Percentiles rank a stretch among this genome's conserved stretches.
phyloP scores from a whole-genome alignment of 352 stramenopile species.

The Globisporangium nodosum region DNA sequence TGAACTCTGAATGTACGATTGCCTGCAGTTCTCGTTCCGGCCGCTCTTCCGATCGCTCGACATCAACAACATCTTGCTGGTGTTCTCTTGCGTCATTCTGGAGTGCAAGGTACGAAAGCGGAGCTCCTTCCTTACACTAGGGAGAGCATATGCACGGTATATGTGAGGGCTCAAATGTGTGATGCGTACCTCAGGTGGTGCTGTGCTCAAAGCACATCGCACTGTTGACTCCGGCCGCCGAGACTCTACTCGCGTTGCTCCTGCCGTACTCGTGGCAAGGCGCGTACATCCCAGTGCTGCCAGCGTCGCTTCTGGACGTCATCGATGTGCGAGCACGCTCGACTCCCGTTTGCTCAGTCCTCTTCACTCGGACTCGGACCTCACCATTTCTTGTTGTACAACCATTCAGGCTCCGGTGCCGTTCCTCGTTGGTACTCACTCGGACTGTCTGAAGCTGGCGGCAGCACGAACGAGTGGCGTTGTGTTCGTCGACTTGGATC shows the following conservation, averaged over 20 bases:
- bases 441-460: slow-evolving; percentile 63
- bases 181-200: slow-evolving; percentile 55
- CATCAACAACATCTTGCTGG: slow-evolving; percentile 87
- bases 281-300: slow-evolving; percentile 92
- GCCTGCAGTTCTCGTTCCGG: slow-evolving; percentile 86
- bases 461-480: slow-evolving; percentile 71
- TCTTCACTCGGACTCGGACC: neutral
- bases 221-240: slow-evolving; percentile 87
- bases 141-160: too few species aligned
- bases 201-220: slow-evolving; percentile 88
- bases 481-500: slow-evolving; percentile 94
- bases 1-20: neutral
- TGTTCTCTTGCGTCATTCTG: slow-evolving; percentile 88
- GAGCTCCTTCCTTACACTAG: neutral
- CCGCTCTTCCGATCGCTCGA: slow-evolving; percentile 91
- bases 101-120: slow-evolving; percentile 74
- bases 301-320: slow-evolving; percentile 89
- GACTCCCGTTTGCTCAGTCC: neutral
- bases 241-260: slow-evolving; percentile 89
- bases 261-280: slow-evolving; percentile 95
- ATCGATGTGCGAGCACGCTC: slow-evolving; percentile 70
- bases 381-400: neutral
- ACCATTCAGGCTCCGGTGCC: slow-evolving; percentile 84
- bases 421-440: slow-evolving; percentile 91
- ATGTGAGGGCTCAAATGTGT: neutral